phyloP scores from a whole-genome alignment of 2,329 filamentous ascomycete species.

The Phaeoacremonium minimum region DNA sequence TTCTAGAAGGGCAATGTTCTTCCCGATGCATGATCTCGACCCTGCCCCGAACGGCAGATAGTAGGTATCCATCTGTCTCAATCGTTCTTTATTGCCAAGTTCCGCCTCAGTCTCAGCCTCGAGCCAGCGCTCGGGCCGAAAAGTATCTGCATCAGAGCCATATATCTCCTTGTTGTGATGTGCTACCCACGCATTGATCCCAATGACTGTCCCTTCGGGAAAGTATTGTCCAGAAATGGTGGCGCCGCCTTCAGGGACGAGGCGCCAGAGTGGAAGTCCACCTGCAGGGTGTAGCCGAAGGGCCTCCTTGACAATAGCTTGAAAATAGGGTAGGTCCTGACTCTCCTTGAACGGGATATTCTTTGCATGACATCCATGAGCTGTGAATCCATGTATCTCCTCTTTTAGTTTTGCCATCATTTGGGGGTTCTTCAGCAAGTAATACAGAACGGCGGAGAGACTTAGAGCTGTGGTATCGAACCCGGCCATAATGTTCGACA shows the following conservation, averaged over 20 bases:
- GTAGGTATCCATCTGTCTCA: background rate
- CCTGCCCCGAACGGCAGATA: conserved; percentile 43
- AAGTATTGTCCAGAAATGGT: conserved; percentile 23
- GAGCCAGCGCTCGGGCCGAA: conserved; percentile 52
- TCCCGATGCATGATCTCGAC: conserved; percentile 40
- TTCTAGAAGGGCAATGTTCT: conserved; percentile 8
- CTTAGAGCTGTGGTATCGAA: conserved; percentile 44
- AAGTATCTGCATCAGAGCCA: conserved; percentile 49
- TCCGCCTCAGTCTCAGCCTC: background rate
- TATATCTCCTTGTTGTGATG: conserved; percentile 53
- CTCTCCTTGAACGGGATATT: conserved; percentile 27
- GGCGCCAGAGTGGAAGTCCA: conserved; percentile 43
- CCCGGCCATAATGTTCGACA: conserved; percentile 30
- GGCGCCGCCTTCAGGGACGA: conserved; percentile 38
- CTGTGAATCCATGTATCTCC: conserved; percentile 14
- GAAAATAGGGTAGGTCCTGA: conserved; percentile 42
- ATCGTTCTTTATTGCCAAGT: too few relatives aligned
- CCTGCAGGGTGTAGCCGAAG: conserved; percentile 44
- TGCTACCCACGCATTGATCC: conserved; percentile 56
- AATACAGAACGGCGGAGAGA: conserved; percentile 37
- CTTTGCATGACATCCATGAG: conserved; percentile 9
- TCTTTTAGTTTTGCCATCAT: conserved; percentile 15
- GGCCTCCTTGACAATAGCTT: conserved; percentile 49
- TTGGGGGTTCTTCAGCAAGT: conserved; percentile 28
- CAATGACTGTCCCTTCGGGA: conserved; percentile 38